Evolutionary conservation across 1,139 yeast genomes (phyloP), one percentile per base, ranked within the genome.

Genomic region (Lodderomyces metapsilosis): DNA sequence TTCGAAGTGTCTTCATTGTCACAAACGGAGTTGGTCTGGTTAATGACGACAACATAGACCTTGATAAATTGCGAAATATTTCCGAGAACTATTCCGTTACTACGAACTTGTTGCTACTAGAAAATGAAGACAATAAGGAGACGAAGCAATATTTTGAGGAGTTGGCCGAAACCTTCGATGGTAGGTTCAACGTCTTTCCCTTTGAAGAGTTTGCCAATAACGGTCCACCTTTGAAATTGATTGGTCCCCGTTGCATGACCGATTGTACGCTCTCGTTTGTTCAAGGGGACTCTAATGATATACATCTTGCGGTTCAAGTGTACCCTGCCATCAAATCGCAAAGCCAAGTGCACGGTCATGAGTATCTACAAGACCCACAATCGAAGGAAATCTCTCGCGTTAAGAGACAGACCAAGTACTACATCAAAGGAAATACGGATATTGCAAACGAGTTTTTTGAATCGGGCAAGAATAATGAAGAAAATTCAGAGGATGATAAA

Each of bases 291-390:
- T n/a, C n/a, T 8, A 49, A 44, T 3, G 47, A 38, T 22, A 30
- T 40, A 23, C 42, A 30, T 46, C 42, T 80, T n/a, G 60, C 63
- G 13, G 82, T 84, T 0, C 88, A 83, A 49, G 81, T 84, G 0
- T 86, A 66, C 51, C 87, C 92, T 0, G 84, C 84, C 4, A 74
- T 77, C 0, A 77, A 80, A 46, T 52, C 60, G 1, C 84, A 81
- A 4, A 54, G 62, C 10, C 40, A 55, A 7, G 54, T 59, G 10
- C 49, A 52, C 11, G 59, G 65, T n/a, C 71, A 66, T 43, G 68
- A 66, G 35, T 71, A 61, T 43, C 45, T 58, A 2, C 47, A 58
- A 4, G 56, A 54, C 17, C 41, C 45, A 4, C 43, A 40, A 1
- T 42, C 40, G 17, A 31, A 45, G 7, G 13, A 33, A 11, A 41